Percentiles rank a stretch among this genome's conserved stretches.
phyloP scores from a whole-genome alignment of 1,284 basidiomycete genomes.

The Moesziomyces globuligerus region DNA sequence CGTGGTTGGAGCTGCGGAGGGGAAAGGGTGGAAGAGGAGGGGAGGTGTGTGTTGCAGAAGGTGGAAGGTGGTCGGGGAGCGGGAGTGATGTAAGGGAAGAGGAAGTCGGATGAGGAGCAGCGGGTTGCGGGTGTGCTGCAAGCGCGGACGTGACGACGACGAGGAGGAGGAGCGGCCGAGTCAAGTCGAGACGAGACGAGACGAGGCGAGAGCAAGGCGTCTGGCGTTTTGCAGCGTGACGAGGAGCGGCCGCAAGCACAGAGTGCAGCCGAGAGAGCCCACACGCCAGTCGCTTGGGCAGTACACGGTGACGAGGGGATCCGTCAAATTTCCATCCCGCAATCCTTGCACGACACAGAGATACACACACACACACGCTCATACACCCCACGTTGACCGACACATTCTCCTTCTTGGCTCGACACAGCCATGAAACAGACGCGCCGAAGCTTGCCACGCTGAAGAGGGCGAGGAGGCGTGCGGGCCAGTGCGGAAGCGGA shows the following conservation, averaged over 20 bases:
- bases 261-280: too few species aligned
- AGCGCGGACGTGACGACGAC: not conserved
- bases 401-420: too few species aligned
- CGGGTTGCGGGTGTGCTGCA: not conserved
- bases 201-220: not conserved
- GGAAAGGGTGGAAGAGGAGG: not conserved
- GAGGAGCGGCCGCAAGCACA: not conserved
- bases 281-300: too few species aligned
- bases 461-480: conserved; percentile 1
- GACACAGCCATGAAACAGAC: too few species aligned
- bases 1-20: too few species aligned
- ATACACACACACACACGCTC: not conserved
- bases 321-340: not conserved
- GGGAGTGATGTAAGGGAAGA: not conserved
- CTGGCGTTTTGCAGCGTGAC: not conserved
- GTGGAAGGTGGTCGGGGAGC: not conserved
- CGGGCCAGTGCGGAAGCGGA: too few species aligned
- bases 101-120: not conserved
- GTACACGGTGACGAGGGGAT: too few species aligned
- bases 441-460: too few species aligned
- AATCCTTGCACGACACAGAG: not conserved
- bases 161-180: not conserved
- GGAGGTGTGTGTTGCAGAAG: too few species aligned
- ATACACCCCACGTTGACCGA: not conserved
- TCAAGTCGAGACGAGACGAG: not conserved